Evolutionary conservation across 352 stramenopile species (phyloP).

Genomic region (Elongisporangium prolatum): DNA sequence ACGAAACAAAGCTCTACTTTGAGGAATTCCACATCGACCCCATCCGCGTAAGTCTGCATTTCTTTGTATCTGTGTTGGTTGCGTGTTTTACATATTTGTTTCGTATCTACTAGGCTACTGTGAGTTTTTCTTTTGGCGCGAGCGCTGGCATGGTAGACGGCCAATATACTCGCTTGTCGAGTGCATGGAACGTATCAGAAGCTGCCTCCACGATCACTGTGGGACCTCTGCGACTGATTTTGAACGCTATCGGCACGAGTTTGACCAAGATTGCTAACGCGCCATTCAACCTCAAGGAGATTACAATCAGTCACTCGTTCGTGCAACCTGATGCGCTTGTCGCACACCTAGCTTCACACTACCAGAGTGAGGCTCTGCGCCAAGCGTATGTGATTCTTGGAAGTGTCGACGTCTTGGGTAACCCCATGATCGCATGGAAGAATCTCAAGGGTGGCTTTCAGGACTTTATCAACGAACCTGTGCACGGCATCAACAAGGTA

Average conservation of each 20-base stretch:
- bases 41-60: constrained; percentile 44
- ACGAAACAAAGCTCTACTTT: constrained; percentile 86
- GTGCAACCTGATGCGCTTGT: constrained; percentile 72
- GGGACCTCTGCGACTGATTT: constrained; percentile 70
- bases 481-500: constrained; percentile 70
- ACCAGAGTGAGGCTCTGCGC: constrained; percentile 83
- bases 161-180: constrained; percentile 31
- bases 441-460: constrained; percentile 78
- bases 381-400: constrained; percentile 87
- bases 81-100: neutral
- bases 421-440: constrained; percentile 86
- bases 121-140: constrained; percentile 83
- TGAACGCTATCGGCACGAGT: constrained; percentile 85
- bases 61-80: neutral
- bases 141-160: constrained; percentile 61
- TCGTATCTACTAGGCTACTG: constrained; percentile 36
- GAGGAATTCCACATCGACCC: constrained; percentile 86
- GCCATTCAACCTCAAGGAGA: constrained; percentile 73
- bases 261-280: constrained; percentile 87
- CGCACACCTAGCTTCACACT: constrained; percentile 69
- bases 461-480: constrained; percentile 80
- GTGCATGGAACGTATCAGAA: constrained; percentile 21
- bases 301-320: constrained; percentile 83
- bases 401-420: constrained; percentile 85
- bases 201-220: constrained; percentile 51